phyloP scores from a whole-genome alignment of 2,329 filamentous ascomycete genomes.

The Thyridium curvatum region DNA sequence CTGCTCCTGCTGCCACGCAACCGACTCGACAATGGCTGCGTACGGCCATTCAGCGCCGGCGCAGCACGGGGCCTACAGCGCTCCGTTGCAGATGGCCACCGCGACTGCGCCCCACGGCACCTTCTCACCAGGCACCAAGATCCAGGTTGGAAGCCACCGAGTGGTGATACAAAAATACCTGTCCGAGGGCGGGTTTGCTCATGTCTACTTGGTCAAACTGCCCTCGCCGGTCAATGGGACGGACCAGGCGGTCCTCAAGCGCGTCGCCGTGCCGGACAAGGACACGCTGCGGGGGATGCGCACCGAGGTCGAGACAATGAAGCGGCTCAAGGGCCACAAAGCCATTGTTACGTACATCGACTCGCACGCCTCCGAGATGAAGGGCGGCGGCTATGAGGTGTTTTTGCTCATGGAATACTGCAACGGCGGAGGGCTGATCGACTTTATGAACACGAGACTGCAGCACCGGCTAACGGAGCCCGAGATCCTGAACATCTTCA shows the following conservation, averaged over 20 bases:
- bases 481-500: constrained; percentile 95
- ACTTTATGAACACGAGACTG: constrained; percentile 98
- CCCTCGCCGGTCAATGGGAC: constrained; percentile 70
- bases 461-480: constrained; percentile 96
- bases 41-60: constrained; percentile 28
- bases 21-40: constrained; percentile 26
- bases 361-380: constrained; percentile 91
- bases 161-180: constrained; percentile 96
- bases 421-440: constrained; percentile 88
- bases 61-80: constrained; percentile 33
- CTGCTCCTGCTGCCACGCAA: not conserved
- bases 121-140: constrained; percentile 89
- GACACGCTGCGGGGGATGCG: constrained; percentile 92
- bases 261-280: constrained; percentile 95
- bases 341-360: constrained; percentile 98
- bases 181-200: constrained; percentile 95
- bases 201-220: constrained; percentile 93
- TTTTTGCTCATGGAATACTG: constrained; percentile 99
- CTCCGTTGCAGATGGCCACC: constrained; percentile 30
- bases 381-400: constrained; percentile 92
- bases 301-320: constrained; percentile 99
- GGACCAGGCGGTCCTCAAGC: constrained; percentile 81
- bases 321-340: constrained; percentile 93
- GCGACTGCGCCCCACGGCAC: constrained; percentile 66
- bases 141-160: constrained; percentile 87